Base-by-base conservation (phyloP, 805 yeast genomes). In the Kuraishia borneana region DNA sequence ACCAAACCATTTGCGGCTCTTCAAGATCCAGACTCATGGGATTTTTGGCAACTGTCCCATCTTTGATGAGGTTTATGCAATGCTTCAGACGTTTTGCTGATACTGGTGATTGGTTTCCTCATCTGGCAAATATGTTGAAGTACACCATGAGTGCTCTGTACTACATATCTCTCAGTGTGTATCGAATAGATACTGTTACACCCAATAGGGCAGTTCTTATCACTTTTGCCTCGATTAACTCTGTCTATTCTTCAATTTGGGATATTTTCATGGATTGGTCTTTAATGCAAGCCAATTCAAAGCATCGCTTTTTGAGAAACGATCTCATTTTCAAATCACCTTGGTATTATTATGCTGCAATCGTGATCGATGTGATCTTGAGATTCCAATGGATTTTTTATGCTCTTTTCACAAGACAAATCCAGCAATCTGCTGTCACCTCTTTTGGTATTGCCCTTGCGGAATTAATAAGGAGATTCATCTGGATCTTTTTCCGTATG, bases 181-280 rank as follows among this genome's bases (percentile, higher is more conserved):
- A 84, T 53, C 71, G 97, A 41, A 81, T 85, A 33, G 65, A 76
- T 26, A 49, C 59, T 0, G 53, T 60, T 8, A 42, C 53, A 18
- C 46, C 48, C 13, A 54, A 65, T 41, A 63, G 78, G 36, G 73
- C 73, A 0, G 61, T 72, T 1, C 82, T 87, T 48, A 82, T 89
- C 14, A 54, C 75, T 0, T 70, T 87, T 59, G 96, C 94, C 0
- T 50, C 71, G 0, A 44, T 84, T 26, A 88, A 92, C 53, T 74
- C 96, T 0, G 33, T 77, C 1, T 71, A 70, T 48, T 68, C 88
- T 22, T 56, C 81, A 0, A 42, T 76, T 3, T 92, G 98, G 98
- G 98, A 92, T 56, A 60, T 92, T 5, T 61, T 88, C 28, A 85
- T 92, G 95, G 98, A 92, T 61, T 92, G 95, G 89, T 87, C 96